Evolutionary conservation across 2,329 filamentous ascomycete genomes (phyloP).

Genomic region (Sporothrix brasiliensis): DNA sequence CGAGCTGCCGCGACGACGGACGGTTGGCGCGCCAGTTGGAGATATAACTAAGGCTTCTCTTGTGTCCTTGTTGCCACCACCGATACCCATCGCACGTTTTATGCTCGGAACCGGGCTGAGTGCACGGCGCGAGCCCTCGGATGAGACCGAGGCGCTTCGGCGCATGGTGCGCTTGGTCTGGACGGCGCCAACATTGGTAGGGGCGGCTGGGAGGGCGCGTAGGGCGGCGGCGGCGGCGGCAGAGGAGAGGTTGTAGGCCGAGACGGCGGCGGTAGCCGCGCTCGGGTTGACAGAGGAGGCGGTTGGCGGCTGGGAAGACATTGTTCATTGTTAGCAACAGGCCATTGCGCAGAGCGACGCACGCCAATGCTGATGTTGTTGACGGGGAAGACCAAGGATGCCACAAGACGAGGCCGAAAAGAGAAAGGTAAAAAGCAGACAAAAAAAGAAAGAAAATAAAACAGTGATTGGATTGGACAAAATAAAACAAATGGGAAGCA

Average conservation of each 20-base stretch:
- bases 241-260: conserved; percentile 82
- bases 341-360: conserved; percentile 28
- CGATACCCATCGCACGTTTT: conserved; percentile 27
- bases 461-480: neutral
- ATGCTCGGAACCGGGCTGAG: conserved; percentile 35
- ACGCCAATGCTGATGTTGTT: neutral
- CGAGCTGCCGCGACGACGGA: conserved; percentile 69
- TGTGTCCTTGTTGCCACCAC: conserved; percentile 29
- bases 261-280: conserved; percentile 77
- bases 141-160: conserved; percentile 72
- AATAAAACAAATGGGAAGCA: neutral
- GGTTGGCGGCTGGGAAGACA: conserved; percentile 59
- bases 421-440: neutral
- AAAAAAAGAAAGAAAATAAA: neutral
- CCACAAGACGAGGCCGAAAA: neutral
- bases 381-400: conserved; percentile 21
- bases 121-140: conserved; percentile 48
- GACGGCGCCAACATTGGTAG: conserved; percentile 77
- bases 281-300: conserved; percentile 68
- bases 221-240: conserved; percentile 86
- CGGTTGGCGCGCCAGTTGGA: conserved; percentile 39
- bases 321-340: conserved; percentile 35
- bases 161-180: conserved; percentile 84
- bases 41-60: conserved; percentile 24
- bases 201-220: conserved; percentile 73